Conservation (phyloP, 2,329 filamentous ascomycete species). For the Aspergillus vadensis region DNA sequence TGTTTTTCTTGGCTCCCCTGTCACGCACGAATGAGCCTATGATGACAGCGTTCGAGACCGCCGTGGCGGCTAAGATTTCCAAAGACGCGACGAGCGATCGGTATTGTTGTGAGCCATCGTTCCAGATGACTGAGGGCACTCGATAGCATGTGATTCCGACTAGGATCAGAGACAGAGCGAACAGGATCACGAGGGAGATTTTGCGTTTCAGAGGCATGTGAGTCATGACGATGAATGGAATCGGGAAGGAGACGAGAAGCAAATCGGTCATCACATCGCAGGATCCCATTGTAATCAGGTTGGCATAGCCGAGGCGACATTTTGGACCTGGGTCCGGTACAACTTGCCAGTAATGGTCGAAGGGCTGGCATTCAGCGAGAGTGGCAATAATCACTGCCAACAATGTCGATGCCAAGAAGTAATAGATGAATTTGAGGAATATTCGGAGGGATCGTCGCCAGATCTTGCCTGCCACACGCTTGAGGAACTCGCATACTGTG, state of each 20-base stretch:
- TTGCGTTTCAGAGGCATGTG: constrained; percentile 77
- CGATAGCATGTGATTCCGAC: constrained; percentile 79
- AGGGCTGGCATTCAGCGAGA: constrained; percentile 78
- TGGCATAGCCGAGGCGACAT: constrained; percentile 83
- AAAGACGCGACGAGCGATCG: constrained; percentile 86
- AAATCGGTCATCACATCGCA: constrained; percentile 89
- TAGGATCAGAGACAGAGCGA: constrained; percentile 79
- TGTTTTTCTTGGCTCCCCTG: constrained; percentile 83
- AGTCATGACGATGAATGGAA: constrained; percentile 81
- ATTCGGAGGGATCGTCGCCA: constrained; percentile 78
- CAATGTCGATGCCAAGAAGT: constrained; percentile 77
- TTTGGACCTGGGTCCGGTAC: constrained; percentile 80
- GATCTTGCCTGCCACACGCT: constrained; percentile 76
- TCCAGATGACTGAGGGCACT: constrained; percentile 73
- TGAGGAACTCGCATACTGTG: constrained; percentile 88
- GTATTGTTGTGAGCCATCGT: constrained; percentile 76
- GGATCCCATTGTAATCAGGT: constrained; percentile 86
- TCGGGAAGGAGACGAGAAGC: constrained; percentile 82
- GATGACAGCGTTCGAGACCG: constrained; percentile 83
- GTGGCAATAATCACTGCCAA: constrained; percentile 78
- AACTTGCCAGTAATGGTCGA: constrained; percentile 76
- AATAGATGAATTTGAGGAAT: constrained; percentile 70
- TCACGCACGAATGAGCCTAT: constrained; percentile 92
- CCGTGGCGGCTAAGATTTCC: constrained; percentile 85
- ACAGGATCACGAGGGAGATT: constrained; percentile 74